A percentile compares a stretch with the other conserved stretches of the same genome.
These are phyloP conservation scores for Mycena chlorophos DNA, from an alignment of 768 basidiomycete species.

Conservation along the genomic window DNA sequence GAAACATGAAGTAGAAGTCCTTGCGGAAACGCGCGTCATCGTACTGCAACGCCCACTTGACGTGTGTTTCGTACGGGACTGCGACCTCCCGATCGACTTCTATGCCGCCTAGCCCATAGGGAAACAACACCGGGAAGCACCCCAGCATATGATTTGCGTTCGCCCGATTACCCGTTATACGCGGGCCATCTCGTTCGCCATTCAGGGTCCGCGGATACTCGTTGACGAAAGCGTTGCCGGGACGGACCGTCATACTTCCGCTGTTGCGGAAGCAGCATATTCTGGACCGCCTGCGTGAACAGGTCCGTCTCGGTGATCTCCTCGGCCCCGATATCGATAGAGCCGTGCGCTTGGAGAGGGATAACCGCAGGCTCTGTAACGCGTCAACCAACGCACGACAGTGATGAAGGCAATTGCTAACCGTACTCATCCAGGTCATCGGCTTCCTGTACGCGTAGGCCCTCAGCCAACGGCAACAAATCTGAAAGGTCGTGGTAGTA, in stretches of 20 bases:
- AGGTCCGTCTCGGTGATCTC: slow-evolving; percentile 22
- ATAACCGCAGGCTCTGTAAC: slow-evolving; percentile 25
- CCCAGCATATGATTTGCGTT: slow-evolving; percentile 23
- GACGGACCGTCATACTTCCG: slow-evolving; percentile 30
- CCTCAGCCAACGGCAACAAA: neutral
- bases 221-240: slow-evolving; percentile 18
- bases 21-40: slow-evolving; percentile 32
- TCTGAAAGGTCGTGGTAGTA: neutral
- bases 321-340: slow-evolving; percentile 29
- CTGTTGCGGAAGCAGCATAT: slow-evolving; percentile 16
- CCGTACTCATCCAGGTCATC: neutral
- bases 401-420: neutral
- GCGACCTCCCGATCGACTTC: slow-evolving; percentile 18
- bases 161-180: neutral
- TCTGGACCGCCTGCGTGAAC: slow-evolving; percentile 28
- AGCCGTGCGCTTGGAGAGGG: slow-evolving; percentile 28
- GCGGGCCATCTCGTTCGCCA: neutral
- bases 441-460: neutral
- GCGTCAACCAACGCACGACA: neutral
- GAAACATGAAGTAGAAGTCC: neutral
- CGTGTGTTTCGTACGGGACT: slow-evolving; percentile 26
- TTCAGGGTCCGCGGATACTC: slow-evolving; percentile 13
- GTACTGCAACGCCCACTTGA: slow-evolving; percentile 31
- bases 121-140: slow-evolving; percentile 30
- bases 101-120: slow-evolving; percentile 35